These are phyloP conservation scores for Tuber microsphaerosporum DNA, from an alignment of 495 filamentous ascomycete species.

Conservation along the genomic window DNA sequence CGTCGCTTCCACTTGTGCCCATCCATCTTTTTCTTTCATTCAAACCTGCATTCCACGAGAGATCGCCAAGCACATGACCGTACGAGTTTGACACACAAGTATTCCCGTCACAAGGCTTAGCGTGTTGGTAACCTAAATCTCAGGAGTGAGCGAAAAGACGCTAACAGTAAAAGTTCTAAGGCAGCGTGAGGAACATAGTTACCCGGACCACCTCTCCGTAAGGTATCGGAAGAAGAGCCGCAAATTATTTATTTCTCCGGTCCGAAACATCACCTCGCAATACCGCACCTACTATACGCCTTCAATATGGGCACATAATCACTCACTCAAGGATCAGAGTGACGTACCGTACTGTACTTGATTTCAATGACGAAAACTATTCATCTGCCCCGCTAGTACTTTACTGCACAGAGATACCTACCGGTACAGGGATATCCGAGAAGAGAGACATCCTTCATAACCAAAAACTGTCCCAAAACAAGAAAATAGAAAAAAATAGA, in stretches of 20 bases:
- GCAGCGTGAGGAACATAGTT: not conserved
- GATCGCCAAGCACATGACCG: not conserved
- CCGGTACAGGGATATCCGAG: no score
- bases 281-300: no score
- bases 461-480: no score
- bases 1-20: not conserved
- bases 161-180: not conserved
- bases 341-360: no score
- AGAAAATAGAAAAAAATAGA: no score
- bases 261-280: not conserved
- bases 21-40: not conserved
- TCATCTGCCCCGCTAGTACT: not conserved
- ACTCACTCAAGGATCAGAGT: no score
- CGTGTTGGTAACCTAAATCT: not conserved
- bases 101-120: not conserved
- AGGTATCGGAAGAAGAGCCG: not conserved
- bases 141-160: not conserved
- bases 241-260: not conserved
- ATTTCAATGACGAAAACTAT: not conserved
- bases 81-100: not conserved
- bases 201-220: not conserved
- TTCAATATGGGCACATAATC: no score
- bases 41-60: not conserved
- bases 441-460: no score
- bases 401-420: no score